phyloP scores from a whole-genome alignment of 148 eudicot genomes.

The Rhododendron molle region DNA sequence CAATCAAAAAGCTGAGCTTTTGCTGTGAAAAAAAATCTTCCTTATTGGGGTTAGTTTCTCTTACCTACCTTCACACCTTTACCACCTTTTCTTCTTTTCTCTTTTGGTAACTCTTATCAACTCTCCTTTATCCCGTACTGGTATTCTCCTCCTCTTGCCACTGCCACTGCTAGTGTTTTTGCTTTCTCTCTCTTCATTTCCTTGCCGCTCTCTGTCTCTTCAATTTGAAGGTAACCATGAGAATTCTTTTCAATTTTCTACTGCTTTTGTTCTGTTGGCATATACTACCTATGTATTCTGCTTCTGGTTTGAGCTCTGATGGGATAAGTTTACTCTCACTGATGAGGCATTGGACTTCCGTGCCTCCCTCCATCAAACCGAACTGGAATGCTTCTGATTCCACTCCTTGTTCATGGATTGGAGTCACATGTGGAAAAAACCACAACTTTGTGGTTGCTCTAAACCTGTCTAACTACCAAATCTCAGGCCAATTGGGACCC shows the following conservation, averaged over 20 bases:
- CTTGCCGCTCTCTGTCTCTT: not conserved
- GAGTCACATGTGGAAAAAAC: slow-evolving; percentile 43
- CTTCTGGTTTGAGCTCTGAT: slow-evolving; percentile 42
- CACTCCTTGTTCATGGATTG: slow-evolving; percentile 74
- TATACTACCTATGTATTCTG: slow-evolving; percentile 10
- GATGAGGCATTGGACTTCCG: slow-evolving; percentile 42
- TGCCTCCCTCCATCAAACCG: slow-evolving; percentile 40
- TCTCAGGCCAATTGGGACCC: slow-evolving; percentile 56
- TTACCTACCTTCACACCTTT: not conserved
- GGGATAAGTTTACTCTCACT: slow-evolving; percentile 55
- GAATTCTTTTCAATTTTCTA: not conserved
- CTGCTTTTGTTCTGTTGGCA: slow-evolving; percentile 10
- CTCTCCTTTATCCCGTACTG: not conserved
- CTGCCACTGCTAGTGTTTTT: not conserved
- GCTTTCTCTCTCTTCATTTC: not conserved
- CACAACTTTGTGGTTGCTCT: slow-evolving; percentile 38
- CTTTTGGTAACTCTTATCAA: not conserved
- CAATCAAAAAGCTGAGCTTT: not conserved
- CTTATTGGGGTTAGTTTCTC: not conserved
- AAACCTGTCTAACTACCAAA: slow-evolving; percentile 38
- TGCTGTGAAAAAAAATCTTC: not conserved
- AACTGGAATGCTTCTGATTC: slow-evolving; percentile 54
- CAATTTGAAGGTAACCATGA: slow-evolving; percentile 1
- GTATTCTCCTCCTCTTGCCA: not conserved
- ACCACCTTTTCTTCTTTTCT: not conserved